Conservation (phyloP, 2,329 filamentous ascomycete genomes). For the Pseudogymnoascus sp. region DNA sequence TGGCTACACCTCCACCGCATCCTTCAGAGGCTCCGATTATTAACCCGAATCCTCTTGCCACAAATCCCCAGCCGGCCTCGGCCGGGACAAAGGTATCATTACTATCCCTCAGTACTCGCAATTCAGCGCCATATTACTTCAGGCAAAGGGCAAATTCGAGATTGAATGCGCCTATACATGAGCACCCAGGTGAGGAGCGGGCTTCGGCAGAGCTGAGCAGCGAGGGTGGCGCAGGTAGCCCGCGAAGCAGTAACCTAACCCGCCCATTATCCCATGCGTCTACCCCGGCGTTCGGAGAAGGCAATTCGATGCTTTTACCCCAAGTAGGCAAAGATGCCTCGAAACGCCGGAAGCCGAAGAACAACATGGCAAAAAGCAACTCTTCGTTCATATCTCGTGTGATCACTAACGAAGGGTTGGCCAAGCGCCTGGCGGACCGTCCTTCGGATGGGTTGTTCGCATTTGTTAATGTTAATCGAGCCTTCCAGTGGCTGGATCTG, state of each 20-base stretch:
- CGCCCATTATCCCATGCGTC: conserved; percentile 21
- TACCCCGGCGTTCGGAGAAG: conserved; percentile 74
- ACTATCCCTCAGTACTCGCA: conserved; percentile 37
- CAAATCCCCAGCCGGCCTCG: conserved; percentile 74
- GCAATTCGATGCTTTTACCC: conserved; percentile 66
- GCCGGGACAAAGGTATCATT: conserved; percentile 80
- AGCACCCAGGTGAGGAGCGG: conserved; percentile 55
- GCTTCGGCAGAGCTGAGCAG: conserved; percentile 56
- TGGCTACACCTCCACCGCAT: conserved; percentile 91
- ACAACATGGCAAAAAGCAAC: conserved; percentile 96
- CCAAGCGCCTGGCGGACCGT: conserved; percentile 74
- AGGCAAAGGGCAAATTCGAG: conserved; percentile 47
- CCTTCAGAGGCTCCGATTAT: conserved; percentile 83
- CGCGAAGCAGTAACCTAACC: conserved; percentile 40
- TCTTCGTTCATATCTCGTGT: conserved; percentile 97
- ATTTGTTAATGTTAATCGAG: conserved; percentile 92
- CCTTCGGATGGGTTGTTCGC: conserved; percentile 74
- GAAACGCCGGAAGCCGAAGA: conserved; percentile 91
- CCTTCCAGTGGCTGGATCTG: conserved; percentile 93
- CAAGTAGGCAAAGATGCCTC: conserved; percentile 62
- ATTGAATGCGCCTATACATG: conserved; percentile 48
- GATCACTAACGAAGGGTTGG: conserved; percentile 76
- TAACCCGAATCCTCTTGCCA: conserved; percentile 87
- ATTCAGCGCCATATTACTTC: conserved; percentile 46
- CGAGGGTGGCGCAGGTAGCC: conserved; percentile 48